Base-by-base conservation (phyloP, 2,329 filamentous ascomycete species). In the Xylariaceae sp. region DNA sequence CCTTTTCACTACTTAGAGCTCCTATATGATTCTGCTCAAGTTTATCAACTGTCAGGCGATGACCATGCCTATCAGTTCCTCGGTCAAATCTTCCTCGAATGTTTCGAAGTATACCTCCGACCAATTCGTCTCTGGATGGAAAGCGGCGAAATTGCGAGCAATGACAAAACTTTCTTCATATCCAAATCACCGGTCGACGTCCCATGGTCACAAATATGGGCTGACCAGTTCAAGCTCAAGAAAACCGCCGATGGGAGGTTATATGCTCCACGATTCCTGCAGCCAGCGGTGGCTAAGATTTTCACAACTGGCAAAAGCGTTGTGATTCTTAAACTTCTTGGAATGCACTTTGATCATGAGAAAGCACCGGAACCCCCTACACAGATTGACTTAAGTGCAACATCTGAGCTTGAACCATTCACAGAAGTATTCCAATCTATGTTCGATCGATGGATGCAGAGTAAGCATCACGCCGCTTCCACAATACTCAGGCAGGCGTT, bases 271-370 rank as follows among this genome's bases (percentile, higher is more conserved):
- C 80, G 76, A 2, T 97, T 96, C 64, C 78, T 97, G 3, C 83
- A 86, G 45, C 81, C 87, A 2, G 83, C 87, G 1, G 85, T 84
- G 0, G 76, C 78, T 23, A 88, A 86, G 62, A 90, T 97, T 44
- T 93, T 96, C 68, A 91, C 87, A 1, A 87, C 90, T 1, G 93
- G 93, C 0, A 97, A 97, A 74, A 95, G 88, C 67, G 87, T 94
- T 57, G 84, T 94, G 1, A 88, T 97, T 50, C 76, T 97, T n/a
- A 87, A 87, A 61, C 83, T 88, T 52, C 78, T 96, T 9, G 84
- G 86, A 47, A 78, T 81, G 57, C 78, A 82, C 61, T 71, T 77
- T 53, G 52, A 69, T 67, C 67, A 63, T 58, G 71, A 61, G 51
- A 73, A 65, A 61, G 71, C 55, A 66, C 60, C 63, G 55, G 81